Evolutionary conservation across 257 asterid genomes (phyloP).

Genomic region (Dorcoceras hygrometricum): DNA sequence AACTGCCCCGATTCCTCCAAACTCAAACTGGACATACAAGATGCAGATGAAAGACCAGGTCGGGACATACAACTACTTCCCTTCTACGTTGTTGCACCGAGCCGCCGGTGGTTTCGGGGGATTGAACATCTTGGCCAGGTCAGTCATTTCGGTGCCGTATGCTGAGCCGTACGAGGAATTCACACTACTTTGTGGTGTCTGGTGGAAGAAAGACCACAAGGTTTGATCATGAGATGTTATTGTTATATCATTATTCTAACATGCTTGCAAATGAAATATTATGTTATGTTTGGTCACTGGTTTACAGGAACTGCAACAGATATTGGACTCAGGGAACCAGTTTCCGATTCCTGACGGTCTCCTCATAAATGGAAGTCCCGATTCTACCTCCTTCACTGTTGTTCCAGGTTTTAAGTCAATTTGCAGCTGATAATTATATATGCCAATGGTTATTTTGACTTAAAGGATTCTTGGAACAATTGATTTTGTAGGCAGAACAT

Average conservation of each 20-base stretch:
- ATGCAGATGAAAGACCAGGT: constrained; percentile 87
- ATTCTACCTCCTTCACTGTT: constrained; percentile 39
- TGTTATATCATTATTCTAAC: too few species aligned
- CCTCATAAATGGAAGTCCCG: constrained; percentile 64
- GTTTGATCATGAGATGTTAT: constrained; percentile 22
- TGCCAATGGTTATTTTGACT: neutral
- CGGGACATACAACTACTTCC: constrained; percentile 68
- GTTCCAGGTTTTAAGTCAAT: constrained; percentile 38
- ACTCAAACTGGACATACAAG: constrained; percentile 67
- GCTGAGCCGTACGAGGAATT: constrained; percentile 51
- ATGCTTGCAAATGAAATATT: neutral
- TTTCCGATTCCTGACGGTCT: constrained; percentile 59
- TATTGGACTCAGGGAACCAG: constrained; percentile 47
- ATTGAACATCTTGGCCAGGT: constrained; percentile 51
- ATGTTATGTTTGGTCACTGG: neutral
- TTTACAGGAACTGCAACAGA: constrained; percentile 49
- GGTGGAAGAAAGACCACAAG: constrained; percentile 88
- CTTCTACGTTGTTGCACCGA: constrained; percentile 64
- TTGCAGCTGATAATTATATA: too few species aligned
- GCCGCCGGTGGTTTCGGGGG: constrained; percentile 87
- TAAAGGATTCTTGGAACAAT: neutral
- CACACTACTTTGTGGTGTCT: constrained; percentile 57
- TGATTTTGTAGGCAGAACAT: constrained; percentile 43
- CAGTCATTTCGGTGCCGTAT: constrained; percentile 70
- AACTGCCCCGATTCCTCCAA: constrained; percentile 89